phyloP scores from a whole-genome alignment of 176 grass and related monocot species.

The Calamus simplicifolius region DNA sequence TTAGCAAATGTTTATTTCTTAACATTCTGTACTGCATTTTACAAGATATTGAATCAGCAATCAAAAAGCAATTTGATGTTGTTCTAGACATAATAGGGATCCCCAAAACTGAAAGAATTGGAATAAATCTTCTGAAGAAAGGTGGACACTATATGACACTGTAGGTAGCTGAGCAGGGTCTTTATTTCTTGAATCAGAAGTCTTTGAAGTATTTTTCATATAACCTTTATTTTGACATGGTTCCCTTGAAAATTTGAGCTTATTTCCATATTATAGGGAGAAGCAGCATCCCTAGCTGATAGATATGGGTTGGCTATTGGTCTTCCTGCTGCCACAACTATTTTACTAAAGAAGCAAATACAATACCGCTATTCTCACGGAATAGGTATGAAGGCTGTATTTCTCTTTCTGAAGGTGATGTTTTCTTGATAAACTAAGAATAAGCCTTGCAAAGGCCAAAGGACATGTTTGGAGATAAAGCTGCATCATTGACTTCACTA shows the following conservation, averaged over 20 bases:
- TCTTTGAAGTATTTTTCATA: background rate
- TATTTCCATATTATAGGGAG: slow-evolving; percentile 44
- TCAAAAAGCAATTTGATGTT: slow-evolving; percentile 84
- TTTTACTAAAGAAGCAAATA: slow-evolving; percentile 73
- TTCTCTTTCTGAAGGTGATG: background rate
- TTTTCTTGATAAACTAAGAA: too few species aligned
- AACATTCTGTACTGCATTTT: slow-evolving; percentile 10
- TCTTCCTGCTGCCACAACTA: slow-evolving; percentile 64
- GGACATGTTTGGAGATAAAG: too few species aligned
- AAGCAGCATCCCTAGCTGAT: slow-evolving; percentile 74
- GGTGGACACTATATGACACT: slow-evolving; percentile 98
- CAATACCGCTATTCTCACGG: slow-evolving; percentile 74
- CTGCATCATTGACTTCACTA: too few species aligned
- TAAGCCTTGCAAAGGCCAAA: too few species aligned
- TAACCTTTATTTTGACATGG: slow-evolving; percentile 11
- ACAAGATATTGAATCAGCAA: slow-evolving; percentile 63
- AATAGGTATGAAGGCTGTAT: slow-evolving; percentile 35
- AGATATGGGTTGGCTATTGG: slow-evolving; percentile 70
- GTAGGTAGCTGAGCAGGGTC: slow-evolving; percentile 45
- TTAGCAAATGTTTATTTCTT: background rate
- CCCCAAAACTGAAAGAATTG: slow-evolving; percentile 83
- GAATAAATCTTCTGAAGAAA: slow-evolving; percentile 77
- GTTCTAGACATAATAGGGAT: slow-evolving; percentile 88
- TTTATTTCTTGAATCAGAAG: background rate
- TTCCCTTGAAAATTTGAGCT: background rate